These are phyloP conservation scores for Typha latifolia DNA, from an alignment of 176 grass and related monocot species.

Conservation along the genomic window DNA sequence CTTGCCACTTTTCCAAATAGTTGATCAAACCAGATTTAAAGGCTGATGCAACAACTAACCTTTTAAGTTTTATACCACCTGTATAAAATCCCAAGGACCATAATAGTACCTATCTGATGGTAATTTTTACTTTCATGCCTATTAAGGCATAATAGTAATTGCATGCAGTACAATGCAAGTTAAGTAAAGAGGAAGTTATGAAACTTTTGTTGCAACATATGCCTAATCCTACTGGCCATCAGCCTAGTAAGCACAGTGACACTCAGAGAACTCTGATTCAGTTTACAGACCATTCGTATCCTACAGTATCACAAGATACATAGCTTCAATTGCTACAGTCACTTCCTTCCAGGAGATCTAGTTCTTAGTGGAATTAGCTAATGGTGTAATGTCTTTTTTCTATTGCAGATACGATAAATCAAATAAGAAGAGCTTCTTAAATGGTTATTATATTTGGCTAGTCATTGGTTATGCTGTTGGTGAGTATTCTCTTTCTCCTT, in stretches of 20 bases:
- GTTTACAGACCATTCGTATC: background rate
- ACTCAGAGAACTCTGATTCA: no score
- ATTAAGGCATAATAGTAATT: background rate
- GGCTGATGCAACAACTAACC: no score
- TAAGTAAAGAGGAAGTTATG: background rate
- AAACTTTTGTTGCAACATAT: background rate
- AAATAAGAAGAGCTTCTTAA: slow-evolving; percentile 42
- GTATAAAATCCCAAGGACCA: no score
- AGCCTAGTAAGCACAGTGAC: no score
- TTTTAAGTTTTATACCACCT: no score
- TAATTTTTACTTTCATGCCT: no score
- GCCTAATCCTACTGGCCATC: no score
- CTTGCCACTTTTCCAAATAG: no score
- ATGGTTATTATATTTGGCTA: slow-evolving; percentile 66
- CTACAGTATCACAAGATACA: background rate
- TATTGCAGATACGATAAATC: slow-evolving; percentile 53
- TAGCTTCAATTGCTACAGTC: no score
- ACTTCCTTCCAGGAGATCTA: no score
- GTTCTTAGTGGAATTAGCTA: background rate
- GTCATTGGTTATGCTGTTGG: slow-evolving; percentile 65
- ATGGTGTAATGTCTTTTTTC: background rate
- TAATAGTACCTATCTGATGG: no score
- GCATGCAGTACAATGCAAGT: background rate
- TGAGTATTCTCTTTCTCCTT: slow-evolving; percentile 20
- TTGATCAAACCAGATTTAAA: no score